Percentiles rank a stretch among this genome's conserved stretches.
Evolutionary conservation across 768 basidiomycete genomes (phyloP).

Genomic region (Rubroboletus pulcherrimus): DNA sequence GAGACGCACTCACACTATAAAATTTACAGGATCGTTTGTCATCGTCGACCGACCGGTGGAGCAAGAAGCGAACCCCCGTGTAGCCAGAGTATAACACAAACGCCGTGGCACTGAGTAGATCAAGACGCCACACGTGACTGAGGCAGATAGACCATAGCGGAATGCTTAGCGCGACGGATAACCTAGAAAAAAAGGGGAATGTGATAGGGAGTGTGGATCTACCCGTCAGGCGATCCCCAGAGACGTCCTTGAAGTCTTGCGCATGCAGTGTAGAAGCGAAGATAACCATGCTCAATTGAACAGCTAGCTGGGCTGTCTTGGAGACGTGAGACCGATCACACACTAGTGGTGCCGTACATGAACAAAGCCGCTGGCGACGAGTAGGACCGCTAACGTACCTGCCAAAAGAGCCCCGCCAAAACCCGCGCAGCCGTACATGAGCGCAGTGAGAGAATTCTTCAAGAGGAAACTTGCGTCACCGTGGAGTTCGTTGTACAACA

Average conservation of each 20-base stretch:
- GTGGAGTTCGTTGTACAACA: conserved; percentile 35
- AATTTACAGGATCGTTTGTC: conserved; percentile 23
- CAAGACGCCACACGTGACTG: conserved; percentile 18
- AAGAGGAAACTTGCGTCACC: conserved; percentile 26
- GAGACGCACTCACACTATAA: conserved; percentile 19
- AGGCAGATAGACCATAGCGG: conserved; percentile 27
- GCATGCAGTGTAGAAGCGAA: conserved; percentile 32
- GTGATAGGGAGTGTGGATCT: conserved; percentile 40
- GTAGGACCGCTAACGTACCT: conserved; percentile 16
- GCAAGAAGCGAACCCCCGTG: conserved; percentile 18
- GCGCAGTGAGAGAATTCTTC: conserved; percentile 30
- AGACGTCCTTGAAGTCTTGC: conserved; percentile 36
- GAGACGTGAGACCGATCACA: conserved; percentile 10
- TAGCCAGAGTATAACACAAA: conserved; percentile 19
- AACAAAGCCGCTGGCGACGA: background rate
- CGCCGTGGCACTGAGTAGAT: conserved; percentile 3
- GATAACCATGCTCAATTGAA: conserved; percentile 25
- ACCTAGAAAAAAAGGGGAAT: conserved; percentile 26
- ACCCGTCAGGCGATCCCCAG: conserved; percentile 35
- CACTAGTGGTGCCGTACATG: conserved; percentile 4
- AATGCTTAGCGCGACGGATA: conserved; percentile 17
- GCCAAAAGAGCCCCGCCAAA: conserved; percentile 33
- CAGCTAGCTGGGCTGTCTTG: conserved; percentile 16
- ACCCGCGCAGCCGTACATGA: conserved; percentile 33
- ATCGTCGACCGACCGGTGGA: conserved; percentile 13